Evolutionary conservation across 352 stramenopile genomes (phyloP).

Genomic region (Phytopythium montanum): DNA sequence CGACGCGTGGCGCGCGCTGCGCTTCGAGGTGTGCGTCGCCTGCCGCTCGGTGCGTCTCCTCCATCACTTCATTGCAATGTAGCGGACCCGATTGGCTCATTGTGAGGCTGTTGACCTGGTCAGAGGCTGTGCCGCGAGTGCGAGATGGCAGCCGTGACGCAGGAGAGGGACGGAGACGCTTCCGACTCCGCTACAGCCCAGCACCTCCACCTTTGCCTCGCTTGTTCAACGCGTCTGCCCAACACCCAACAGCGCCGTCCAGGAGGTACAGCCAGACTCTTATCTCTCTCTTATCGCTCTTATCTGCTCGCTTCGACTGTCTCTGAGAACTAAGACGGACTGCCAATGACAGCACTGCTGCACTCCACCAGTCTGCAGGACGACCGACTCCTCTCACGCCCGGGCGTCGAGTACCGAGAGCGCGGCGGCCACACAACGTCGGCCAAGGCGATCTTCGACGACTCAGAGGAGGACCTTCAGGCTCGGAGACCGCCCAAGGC

Average conservation of each 20-base stretch:
- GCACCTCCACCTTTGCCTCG: conserved; percentile 5
- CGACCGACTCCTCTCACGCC: background rate
- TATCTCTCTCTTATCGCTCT: background rate
- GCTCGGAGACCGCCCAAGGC: background rate
- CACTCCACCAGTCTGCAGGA: conserved; percentile 7
- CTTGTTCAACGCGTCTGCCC: background rate
- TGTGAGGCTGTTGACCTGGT: background rate
- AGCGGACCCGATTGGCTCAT: background rate
- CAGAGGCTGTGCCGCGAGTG: conserved; percentile 5
- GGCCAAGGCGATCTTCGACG: background rate
- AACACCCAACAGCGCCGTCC: background rate
- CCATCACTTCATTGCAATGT: background rate
- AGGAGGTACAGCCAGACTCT: background rate
- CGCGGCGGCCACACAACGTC: background rate
- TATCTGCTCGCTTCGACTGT: background rate
- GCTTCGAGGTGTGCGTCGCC: background rate
- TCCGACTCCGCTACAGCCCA: background rate
- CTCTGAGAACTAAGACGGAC: no score
- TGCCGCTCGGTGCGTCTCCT: conserved; percentile 1
- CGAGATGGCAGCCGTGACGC: conserved; percentile 1
- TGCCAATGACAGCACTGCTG: background rate
- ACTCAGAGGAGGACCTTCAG: background rate
- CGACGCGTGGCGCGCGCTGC: conserved; percentile 1
- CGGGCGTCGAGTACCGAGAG: background rate
- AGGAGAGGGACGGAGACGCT: background rate